Base-by-base conservation (phyloP, 1,284 basidiomycete genomes). In the Cystobasidiaceae sp. region DNA sequence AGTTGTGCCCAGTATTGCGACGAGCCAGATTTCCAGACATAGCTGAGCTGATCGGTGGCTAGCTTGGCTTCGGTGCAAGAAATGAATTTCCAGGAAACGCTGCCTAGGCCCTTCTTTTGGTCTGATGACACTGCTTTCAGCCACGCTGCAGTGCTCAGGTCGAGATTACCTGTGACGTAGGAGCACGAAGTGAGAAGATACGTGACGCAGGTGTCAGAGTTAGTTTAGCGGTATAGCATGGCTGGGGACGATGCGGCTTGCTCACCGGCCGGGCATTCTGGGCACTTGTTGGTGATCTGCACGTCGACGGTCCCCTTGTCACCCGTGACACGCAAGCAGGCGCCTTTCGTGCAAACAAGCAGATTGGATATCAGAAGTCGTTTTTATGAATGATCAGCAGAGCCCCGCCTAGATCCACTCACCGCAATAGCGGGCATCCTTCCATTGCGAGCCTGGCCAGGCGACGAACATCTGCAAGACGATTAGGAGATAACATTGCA, bases 231-330 rank as follows among this genome's bases (percentile, higher is more conserved):
- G n/a, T n/a, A n/a, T n/a, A n/a, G n/a, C n/a, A n/a, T n/a, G n/a
- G n/a, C n/a, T n/a, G n/a, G n/a, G n/a, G n/a, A n/a, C n/a, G n/a
- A n/a, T n/a, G n/a, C n/a, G n/a, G n/a, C n/a, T n/a, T n/a, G n/a
- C n/a, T n/a, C n/a, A n/a, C n/a, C n/a, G n/a, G n/a, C n/a, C n/a
- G n/a, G n/a, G n/a, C n/a, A n/a, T n/a, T n/a, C n/a, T n/a, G n/a
- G n/a, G n/a, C n/a, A n/a, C 32, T 52, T 52, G 50, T 52, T 52
- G 13, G 50, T 52, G 32, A 52, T 52, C 28, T 52, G 50, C 5
- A 52, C 50, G 50, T 33, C 27, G 28, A 19, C 50, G 15, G 50
- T 52, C 13, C 50, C 50, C 19, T 33, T 32, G 13, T 15, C 25
- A 3, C 50, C 50, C 17, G 25, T 52, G 28, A 52, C 28, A 17